Evolutionary conservation across 1,284 basidiomycete species (phyloP).

Genomic region (Tremellales sp.): DNA sequence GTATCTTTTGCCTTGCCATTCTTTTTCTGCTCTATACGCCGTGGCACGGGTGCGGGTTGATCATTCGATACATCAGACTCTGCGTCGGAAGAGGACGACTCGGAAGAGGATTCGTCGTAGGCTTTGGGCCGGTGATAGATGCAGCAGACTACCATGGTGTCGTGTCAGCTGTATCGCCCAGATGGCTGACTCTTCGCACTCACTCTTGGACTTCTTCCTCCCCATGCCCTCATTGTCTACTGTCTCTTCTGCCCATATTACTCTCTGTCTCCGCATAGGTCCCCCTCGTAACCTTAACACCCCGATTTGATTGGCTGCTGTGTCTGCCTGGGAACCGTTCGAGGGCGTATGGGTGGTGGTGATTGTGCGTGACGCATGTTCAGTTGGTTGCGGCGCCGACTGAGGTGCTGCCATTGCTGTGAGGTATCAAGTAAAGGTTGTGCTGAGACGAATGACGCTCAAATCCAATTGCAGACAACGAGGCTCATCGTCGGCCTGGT

Average conservation of each 20-base stretch:
- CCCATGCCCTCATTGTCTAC: slow-evolving; percentile 52
- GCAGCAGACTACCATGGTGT: slow-evolving; percentile 47
- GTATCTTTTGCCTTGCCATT: slow-evolving; percentile 11
- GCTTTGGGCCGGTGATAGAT: slow-evolving; percentile 52
- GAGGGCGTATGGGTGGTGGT: no score
- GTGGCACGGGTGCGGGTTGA: slow-evolving; percentile 3
- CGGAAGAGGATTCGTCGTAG: slow-evolving; percentile 49
- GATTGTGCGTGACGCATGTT: no score
- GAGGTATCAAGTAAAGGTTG: no score
- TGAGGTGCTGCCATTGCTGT: no score
- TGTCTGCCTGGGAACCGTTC: no score
- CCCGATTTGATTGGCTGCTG: no score
- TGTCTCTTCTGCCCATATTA: slow-evolving; percentile 49
- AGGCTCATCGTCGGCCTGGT: no score
- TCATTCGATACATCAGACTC: slow-evolving; percentile 9
- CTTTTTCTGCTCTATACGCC: neutral
- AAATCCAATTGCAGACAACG: no score
- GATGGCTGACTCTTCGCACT: no score
- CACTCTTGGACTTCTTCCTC: slow-evolving; percentile 53
- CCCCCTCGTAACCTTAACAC: slow-evolving; percentile 45
- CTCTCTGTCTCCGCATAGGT: slow-evolving; percentile 33
- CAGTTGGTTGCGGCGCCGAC: no score
- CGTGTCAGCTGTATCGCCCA: neutral
- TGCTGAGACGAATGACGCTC: no score
- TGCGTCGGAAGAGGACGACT: slow-evolving; percentile 40